A percentile compares a stretch with the other conserved stretches of the same genome.
These are phyloP conservation scores for Phytophthora syringae DNA, from an alignment of 352 stramenopile species.

Conservation along the genomic window DNA sequence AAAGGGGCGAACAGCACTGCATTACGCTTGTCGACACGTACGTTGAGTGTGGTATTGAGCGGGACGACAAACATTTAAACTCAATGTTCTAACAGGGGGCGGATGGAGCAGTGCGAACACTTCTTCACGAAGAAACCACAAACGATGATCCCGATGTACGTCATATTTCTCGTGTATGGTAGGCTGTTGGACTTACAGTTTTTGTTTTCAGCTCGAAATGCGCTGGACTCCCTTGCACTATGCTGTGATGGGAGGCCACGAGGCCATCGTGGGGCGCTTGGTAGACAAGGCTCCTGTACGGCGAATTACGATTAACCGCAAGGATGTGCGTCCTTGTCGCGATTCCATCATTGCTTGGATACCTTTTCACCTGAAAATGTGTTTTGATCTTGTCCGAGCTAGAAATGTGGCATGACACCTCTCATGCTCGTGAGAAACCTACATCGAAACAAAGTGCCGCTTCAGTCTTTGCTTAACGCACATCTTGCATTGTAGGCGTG, in stretches of 20 bases:
- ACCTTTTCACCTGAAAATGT: background rate
- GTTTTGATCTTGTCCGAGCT: constrained; percentile 1
- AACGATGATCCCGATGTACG: constrained; percentile 81
- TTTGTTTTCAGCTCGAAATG: constrained; percentile 75
- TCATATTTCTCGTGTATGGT: background rate
- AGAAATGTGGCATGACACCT: constrained; percentile 81
- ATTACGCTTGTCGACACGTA: constrained; percentile 80
- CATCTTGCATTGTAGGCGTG: constrained; percentile 49
- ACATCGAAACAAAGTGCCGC: background rate
- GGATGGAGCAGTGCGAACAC: constrained; percentile 53
- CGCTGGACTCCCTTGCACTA: constrained; percentile 84
- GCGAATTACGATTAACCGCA: constrained; percentile 82
- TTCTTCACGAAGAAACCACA: constrained; percentile 76
- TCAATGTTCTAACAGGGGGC: constrained; percentile 44
- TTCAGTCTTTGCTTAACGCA: background rate
- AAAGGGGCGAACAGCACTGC: constrained; percentile 73
- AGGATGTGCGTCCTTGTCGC: constrained; percentile 52
- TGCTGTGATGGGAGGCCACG: constrained; percentile 77
- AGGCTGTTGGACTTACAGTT: background rate
- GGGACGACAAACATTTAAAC: background rate
- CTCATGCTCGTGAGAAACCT: constrained; percentile 67
- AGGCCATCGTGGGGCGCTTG: constrained; percentile 54
- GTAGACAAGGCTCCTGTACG: constrained; percentile 77
- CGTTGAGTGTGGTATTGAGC: constrained; percentile 2
- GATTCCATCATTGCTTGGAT: background rate